Evolutionary conservation across 345 rosid genomes (phyloP).

Genomic region (Euphorbia lathyris): DNA sequence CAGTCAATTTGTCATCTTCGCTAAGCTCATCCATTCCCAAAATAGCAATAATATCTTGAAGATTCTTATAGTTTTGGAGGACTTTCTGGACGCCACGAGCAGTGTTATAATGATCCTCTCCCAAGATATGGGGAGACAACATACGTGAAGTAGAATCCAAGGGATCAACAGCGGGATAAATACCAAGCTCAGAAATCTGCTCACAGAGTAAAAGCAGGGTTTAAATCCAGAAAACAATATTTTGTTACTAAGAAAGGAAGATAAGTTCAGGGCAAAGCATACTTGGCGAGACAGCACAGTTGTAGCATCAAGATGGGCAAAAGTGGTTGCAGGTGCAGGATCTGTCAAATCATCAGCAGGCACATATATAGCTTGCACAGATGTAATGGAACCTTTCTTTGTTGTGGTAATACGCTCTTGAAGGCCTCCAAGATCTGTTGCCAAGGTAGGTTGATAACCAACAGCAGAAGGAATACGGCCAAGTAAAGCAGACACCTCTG

Average conservation of each 20-base stretch:
- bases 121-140: constrained; percentile 95
- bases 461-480: constrained; percentile 99
- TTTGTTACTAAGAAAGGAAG: neutral
- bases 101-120: constrained; percentile 90
- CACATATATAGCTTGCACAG: constrained; percentile 96
- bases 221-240: too few relatives aligned
- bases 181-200: constrained; percentile 96
- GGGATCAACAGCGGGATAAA: constrained; percentile 98
- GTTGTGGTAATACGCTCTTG: constrained; percentile 99
- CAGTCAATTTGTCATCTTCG: constrained; percentile 96
- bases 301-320: constrained; percentile 99
- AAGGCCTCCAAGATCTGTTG: constrained; percentile 98
- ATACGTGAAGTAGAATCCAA: constrained; percentile 96
- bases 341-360: constrained; percentile 99
- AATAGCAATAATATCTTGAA: constrained; percentile 98
- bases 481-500: constrained; percentile 97
- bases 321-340: constrained; percentile 98
- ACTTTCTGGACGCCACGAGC: constrained; percentile 99
- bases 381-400: constrained; percentile 95
- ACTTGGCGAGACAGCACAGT: constrained; percentile 98
- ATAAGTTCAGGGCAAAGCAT: neutral
- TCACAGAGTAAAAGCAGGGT: neutral
- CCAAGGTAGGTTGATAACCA: constrained; percentile 96
- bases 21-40: constrained; percentile 99
- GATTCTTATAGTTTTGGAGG: constrained; percentile 95